phyloP scores from a whole-genome alignment of 1,284 basidiomycete species.

The Gymnopus androsaceus region DNA sequence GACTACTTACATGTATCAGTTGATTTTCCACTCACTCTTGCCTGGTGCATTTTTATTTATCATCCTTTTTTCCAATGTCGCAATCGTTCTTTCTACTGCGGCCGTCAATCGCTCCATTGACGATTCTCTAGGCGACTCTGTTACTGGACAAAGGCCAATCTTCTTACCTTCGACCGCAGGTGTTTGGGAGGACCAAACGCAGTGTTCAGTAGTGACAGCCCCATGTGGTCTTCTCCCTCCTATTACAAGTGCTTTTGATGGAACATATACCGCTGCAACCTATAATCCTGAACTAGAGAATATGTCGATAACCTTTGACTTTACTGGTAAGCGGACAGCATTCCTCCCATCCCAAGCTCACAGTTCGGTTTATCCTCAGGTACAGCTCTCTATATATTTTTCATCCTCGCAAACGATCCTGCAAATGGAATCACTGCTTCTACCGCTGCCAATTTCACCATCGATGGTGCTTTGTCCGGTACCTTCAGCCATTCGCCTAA shows the following conservation, averaged over 20 bases:
- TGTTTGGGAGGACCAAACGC: slow-evolving; percentile 10
- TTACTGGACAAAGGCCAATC: slow-evolving; percentile 1
- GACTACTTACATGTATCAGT: not conserved
- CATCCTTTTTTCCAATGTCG: not conserved
- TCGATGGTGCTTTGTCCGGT: slow-evolving; percentile 23
- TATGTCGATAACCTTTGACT: slow-evolving; percentile 11
- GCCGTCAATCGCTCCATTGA: slow-evolving; percentile 12
- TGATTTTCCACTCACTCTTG: not conserved
- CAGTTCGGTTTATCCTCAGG: slow-evolving; percentile 4
- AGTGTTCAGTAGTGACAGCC: not conserved
- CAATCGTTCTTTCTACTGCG: not conserved
- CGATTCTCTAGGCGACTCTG: slow-evolving; percentile 12
- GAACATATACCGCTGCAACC: slow-evolving; percentile 15
- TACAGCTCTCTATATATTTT: slow-evolving; percentile 15
- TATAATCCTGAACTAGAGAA: slow-evolving; percentile 8
- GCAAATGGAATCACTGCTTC: slow-evolving; percentile 21
- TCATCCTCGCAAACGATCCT: slow-evolving; percentile 15
- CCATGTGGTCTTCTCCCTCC: slow-evolving; percentile 11
- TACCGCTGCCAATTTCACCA: slow-evolving; percentile 29
- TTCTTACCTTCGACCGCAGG: slow-evolving; percentile 6
- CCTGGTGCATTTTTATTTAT: not conserved
- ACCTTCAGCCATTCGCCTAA: slow-evolving; percentile 23
- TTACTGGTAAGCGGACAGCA: slow-evolving; percentile 6
- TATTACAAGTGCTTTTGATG: slow-evolving; percentile 3
- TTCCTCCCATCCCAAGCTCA: not conserved